phyloP scores from a whole-genome alignment of 2,329 filamentous ascomycete genomes.

The Colletotrichum siamense region DNA sequence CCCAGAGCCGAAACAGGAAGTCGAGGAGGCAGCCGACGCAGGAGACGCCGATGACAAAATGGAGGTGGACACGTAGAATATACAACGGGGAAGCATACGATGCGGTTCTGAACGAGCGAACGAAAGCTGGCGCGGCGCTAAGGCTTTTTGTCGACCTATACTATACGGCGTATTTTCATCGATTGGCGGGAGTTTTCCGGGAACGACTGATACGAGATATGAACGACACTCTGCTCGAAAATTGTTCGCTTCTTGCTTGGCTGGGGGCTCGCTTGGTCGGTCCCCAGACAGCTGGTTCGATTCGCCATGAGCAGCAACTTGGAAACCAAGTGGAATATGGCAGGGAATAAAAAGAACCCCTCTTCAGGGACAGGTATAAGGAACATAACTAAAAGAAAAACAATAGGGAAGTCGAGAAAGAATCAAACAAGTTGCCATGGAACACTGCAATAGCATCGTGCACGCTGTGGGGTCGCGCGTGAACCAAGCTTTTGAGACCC shows the following conservation, averaged over 20 bases:
- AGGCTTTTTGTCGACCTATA: slow-evolving; percentile 14
- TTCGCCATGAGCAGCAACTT: not conserved
- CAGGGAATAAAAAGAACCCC: not conserved
- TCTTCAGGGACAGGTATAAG: not conserved
- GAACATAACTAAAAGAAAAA: not conserved
- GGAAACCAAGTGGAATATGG: not conserved
- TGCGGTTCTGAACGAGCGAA: not conserved
- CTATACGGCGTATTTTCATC: slow-evolving; percentile 3
- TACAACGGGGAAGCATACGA: not conserved
- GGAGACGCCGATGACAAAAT: not conserved
- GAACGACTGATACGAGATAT: slow-evolving; percentile 22
- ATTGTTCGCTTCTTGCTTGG: not conserved
- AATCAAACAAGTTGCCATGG: not conserved
- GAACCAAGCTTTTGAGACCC: not conserved
- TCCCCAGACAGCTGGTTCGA: not conserved
- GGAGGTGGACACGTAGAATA: not conserved
- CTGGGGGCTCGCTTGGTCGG: not conserved
- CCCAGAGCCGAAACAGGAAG: slow-evolving; percentile 14
- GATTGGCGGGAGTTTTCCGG: slow-evolving; percentile 9
- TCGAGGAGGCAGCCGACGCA: not conserved
- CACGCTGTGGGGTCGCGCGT: not conserved
- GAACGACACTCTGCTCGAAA: slow-evolving; percentile 7
- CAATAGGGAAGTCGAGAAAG: not conserved
- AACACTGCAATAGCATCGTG: not conserved
- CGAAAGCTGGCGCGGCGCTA: not conserved